These are phyloP conservation scores for Tetrahymena elliotti DNA, from an alignment of 73 alveolate species.

Conservation along the genomic window DNA sequence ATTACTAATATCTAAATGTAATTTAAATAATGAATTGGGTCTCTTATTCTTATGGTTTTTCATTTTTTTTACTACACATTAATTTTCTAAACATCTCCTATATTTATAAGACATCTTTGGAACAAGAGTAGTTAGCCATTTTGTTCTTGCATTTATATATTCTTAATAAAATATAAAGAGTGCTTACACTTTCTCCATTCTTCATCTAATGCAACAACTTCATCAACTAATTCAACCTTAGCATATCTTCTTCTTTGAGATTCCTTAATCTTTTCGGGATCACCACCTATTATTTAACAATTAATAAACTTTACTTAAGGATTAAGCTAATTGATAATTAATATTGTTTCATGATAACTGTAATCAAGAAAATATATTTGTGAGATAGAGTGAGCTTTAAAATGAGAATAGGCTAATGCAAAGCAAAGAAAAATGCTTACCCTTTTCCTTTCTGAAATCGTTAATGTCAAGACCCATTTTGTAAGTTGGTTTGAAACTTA, in stretches of 20 bases:
- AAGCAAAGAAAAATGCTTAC: background rate
- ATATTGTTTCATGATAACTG: background rate
- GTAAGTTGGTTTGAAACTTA: slow-evolving; percentile 1
- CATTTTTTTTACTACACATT: background rate
- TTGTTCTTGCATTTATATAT: background rate
- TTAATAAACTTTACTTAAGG: no score
- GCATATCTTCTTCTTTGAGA: slow-evolving; percentile 13
- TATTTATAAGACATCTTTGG: background rate
- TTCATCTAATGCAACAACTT: slow-evolving; percentile 59
- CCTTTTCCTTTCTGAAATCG: slow-evolving; percentile 36
- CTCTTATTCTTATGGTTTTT: background rate
- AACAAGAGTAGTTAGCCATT: background rate
- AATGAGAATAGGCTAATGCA: background rate
- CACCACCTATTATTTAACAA: slow-evolving; percentile 7
- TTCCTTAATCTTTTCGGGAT: slow-evolving; percentile 25
- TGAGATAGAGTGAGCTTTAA: background rate
- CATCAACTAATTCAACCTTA: slow-evolving; percentile 23
- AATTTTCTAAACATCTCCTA: no score
- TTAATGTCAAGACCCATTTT: slow-evolving; percentile 40
- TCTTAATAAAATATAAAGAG: background rate
- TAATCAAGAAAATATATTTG: background rate
- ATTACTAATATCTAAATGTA: background rate
- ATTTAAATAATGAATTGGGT: no score
- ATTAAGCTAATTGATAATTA: background rate
- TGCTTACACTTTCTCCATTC: slow-evolving; percentile 73